Evolutionary conservation across 768 basidiomycete species (phyloP), one percentile per base, ranked within the genome.

Genomic region (Lentinula lateritia): DNA sequence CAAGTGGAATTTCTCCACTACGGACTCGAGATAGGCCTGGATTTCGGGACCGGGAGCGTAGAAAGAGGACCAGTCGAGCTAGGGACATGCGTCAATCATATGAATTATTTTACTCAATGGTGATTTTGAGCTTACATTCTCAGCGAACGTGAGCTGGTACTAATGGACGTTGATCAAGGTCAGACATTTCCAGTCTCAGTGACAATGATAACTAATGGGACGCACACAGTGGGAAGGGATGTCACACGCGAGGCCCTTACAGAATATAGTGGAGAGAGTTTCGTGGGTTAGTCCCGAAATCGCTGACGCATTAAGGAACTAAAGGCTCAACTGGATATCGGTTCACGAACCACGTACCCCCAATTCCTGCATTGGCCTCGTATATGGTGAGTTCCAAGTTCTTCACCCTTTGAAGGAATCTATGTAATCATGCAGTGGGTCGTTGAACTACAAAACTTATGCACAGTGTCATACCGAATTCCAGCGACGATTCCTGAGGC

Each of bases 1-100:
- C 35, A 89, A 74, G 55, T 81, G 75, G 69, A 84, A 86, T 66
- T 83, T 85, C 41, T 83, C 81, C 16, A 80, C 84, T 20, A 86
- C 75, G 35, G 71, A 70, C 60, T 83, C 73, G 20, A 88, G 68
- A 66, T 88, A 84, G 6, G 72, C 70, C 28, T 73, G 80, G 34
- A 90, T 88, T 67, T 90, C 86, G 5, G 77, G 69, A 2, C 85
- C 85, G 4, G 82, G 73, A 5, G 85, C 78, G 61, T 86, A 87
- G 70, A 83, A 86, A 5, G 80, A 71, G 1, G 84, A 84, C 86
- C 86, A 87, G 62, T 85, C 74, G 6, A 76, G 76, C 82, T 86
- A 63, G 4, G 32, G 42, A 3, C 28, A 28, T 28, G 28, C n/a
- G 18, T 13, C 48, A 5, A 39, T 15, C 1, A 42, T 38, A 7